phyloP scores from a whole-genome alignment of 2,329 filamentous ascomycete species.

The Phaeosphaeriaceae sp. region DNA sequence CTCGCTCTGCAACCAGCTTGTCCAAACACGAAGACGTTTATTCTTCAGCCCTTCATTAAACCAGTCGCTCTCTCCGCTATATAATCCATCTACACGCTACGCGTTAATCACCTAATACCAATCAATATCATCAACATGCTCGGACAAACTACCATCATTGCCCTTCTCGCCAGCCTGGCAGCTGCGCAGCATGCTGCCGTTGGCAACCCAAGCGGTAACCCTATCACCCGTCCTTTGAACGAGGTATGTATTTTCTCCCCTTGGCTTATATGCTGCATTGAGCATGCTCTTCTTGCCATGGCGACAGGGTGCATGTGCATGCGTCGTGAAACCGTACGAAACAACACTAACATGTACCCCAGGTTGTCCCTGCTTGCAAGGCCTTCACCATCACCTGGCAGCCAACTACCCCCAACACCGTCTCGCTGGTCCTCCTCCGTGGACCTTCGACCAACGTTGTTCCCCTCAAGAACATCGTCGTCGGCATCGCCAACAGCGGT shows the following conservation, averaged over 20 bases:
- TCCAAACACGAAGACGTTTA: slow-evolving; percentile 26
- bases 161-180: slow-evolving; percentile 61
- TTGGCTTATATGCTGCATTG: background rate
- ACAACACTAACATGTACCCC: slow-evolving; percentile 8
- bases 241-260: slow-evolving; percentile 42
- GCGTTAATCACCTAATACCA: slow-evolving; percentile 39
- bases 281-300: background rate
- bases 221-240: slow-evolving; percentile 59
- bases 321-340: slow-evolving; percentile 1
- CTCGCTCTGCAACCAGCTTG: slow-evolving; percentile 13
- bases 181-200: slow-evolving; percentile 40
- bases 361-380: slow-evolving; percentile 62
- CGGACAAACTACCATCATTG: slow-evolving; percentile 50
- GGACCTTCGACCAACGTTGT: slow-evolving; percentile 63
- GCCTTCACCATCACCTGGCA: slow-evolving; percentile 66
- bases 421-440: slow-evolving; percentile 66
- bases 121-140: slow-evolving; percentile 38
- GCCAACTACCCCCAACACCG: slow-evolving; percentile 54
- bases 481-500: slow-evolving; percentile 63
- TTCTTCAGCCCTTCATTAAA: slow-evolving; percentile 37
- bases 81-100: slow-evolving; percentile 26
- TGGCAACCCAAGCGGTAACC: slow-evolving; percentile 56
- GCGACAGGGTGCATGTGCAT: background rate
- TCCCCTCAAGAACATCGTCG: slow-evolving; percentile 53
- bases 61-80: slow-evolving; percentile 7